Conservation (phyloP, 2,329 filamentous ascomycete species). For the Sclerotinia sclerotiorum region DNA sequence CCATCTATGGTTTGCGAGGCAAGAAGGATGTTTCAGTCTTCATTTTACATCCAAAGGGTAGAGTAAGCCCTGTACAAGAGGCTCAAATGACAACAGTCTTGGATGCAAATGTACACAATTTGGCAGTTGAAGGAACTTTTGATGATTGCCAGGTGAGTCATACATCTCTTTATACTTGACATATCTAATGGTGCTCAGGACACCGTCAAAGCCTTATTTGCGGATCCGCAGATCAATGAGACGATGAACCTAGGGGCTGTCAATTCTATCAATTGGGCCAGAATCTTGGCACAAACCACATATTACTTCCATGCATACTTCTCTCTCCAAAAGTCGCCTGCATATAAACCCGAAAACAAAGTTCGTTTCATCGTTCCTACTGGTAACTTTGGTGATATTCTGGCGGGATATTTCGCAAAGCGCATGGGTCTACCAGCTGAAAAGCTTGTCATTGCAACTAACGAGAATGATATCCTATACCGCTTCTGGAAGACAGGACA, state of each 20-base stretch:
- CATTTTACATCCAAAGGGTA: conserved; percentile 89
- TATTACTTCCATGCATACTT: conserved; percentile 99
- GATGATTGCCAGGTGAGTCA: conserved; percentile 81
- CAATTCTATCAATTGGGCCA: conserved; percentile 95
- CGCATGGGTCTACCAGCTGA: conserved; percentile 85
- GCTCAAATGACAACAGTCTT: conserved; percentile 95
- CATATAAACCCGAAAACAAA: conserved; percentile 64
- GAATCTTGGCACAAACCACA: conserved; percentile 93
- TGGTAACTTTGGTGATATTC: conserved; percentile 94
- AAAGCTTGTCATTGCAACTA: conserved; percentile 89
- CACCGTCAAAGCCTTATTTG: conserved; percentile 90
- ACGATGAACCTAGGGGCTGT: conserved; percentile 85
- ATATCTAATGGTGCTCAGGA: conserved; percentile 52
- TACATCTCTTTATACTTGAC: conserved; percentile 3
- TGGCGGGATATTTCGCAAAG: conserved; percentile 89
- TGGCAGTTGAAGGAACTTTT: conserved; percentile 86
- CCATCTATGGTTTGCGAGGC: conserved; percentile 89
- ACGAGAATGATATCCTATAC: conserved; percentile 96
- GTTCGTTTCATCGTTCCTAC: conserved; percentile 88
- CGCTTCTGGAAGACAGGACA: conserved; percentile 88
- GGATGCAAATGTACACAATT: conserved; percentile 89
- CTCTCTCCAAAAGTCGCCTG: conserved; percentile 62
- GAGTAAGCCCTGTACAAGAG: conserved; percentile 89
- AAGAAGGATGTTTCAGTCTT: conserved; percentile 98
- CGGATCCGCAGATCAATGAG: conserved; percentile 78